These are phyloP conservation scores for Casuarina glauca DNA, from an alignment of 306 rosid species.

Conservation along the genomic window DNA sequence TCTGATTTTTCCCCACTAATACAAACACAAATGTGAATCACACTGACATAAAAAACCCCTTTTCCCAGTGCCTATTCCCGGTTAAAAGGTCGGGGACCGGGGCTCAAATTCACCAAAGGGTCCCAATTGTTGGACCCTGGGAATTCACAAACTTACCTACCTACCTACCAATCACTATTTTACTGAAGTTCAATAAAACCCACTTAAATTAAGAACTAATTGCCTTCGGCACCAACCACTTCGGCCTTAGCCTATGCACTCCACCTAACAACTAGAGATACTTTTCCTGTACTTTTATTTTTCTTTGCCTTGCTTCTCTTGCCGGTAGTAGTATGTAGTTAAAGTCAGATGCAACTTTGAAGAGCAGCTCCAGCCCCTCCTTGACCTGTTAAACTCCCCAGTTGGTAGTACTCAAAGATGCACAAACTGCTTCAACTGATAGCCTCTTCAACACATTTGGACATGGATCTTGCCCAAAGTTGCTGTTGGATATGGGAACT, in stretches of 20 bases:
- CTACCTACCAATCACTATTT: slow-evolving; percentile 41
- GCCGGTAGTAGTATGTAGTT: slow-evolving; percentile 35
- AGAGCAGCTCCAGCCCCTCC: slow-evolving; percentile 9
- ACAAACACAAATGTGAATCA: slow-evolving; percentile 43
- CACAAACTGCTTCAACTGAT: slow-evolving; percentile 90
- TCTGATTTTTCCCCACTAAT: slow-evolving; percentile 41
- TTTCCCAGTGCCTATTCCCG: slow-evolving; percentile 59
- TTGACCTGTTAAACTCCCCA: slow-evolving; percentile 46
- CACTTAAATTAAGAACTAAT: slow-evolving; percentile 35
- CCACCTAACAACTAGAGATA: slow-evolving; percentile 34
- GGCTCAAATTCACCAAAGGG: slow-evolving; percentile 47
- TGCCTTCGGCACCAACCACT: slow-evolving; percentile 62
- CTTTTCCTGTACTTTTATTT: slow-evolving; percentile 36
- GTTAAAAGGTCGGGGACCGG: slow-evolving; percentile 65
- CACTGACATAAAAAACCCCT: slow-evolving; percentile 27
- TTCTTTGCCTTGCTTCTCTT: slow-evolving; percentile 40
- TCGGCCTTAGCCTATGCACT: slow-evolving; percentile 36
- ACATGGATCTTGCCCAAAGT: slow-evolving; percentile 90
- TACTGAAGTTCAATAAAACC: slow-evolving; percentile 20
- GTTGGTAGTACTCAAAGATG: slow-evolving; percentile 43
- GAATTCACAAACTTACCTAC: slow-evolving; percentile 47
- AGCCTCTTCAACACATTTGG: slow-evolving; percentile 92
- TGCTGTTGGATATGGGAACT: slow-evolving; percentile 82
- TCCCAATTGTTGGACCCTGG: slow-evolving; percentile 59
- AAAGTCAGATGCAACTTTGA: slow-evolving; percentile 38